Evolutionary conservation across 2,329 filamentous ascomycete genomes (phyloP), one percentile per base, ranked within the genome.

Genomic region (Juglanconis juglandina): DNA sequence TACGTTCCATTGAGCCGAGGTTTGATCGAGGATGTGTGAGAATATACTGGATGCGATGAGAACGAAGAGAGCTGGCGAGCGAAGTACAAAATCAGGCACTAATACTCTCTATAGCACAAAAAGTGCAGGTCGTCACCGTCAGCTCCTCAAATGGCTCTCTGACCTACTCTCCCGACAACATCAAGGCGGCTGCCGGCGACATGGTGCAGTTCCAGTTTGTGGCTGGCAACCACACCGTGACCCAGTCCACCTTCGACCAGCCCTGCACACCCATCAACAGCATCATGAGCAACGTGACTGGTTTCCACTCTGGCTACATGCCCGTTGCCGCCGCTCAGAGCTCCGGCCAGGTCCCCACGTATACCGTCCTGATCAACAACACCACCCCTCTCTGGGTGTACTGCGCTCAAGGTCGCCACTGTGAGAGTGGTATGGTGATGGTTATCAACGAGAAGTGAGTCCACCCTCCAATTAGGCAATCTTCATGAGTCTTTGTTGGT

Each of bases 321-420:
- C 84, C 85, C 64, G 87, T 86, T 47, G 79, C 79, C 3, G 82
- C 85, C 60, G 78, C 77, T 64, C 69, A 74, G 30, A 68, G 73
- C 63, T 77, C 73, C 67, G 79, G 78, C 66, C 75, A 78, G 71
- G 80, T 86, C 62, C 84, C 89, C 34, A 87, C 87, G 57, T 95
- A 87, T 75, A 91, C 87, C 61, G 78, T 94, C 68, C 81, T 81
- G 72, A 77, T 95, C 72, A 87, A 87, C 69, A 80, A 86, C 73
- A 84, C 81, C 49, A 87, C 81, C 58, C 90, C 91, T 35, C 79
- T 93, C 65, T 95, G 91, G 90, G 77, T 90, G 65, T 94, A 89
- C 81, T 94, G 90, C 76, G 86, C 85, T 35, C 87, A 92, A 73
- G 86, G 72, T 50, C 84, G 81, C 69, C 91, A 95, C 77, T 95